Percentiles rank a stretch among this genome's conserved stretches.
Conservation (phyloP, 1,284 basidiomycete species). For the Mrakiaceae sp. region DNA sequence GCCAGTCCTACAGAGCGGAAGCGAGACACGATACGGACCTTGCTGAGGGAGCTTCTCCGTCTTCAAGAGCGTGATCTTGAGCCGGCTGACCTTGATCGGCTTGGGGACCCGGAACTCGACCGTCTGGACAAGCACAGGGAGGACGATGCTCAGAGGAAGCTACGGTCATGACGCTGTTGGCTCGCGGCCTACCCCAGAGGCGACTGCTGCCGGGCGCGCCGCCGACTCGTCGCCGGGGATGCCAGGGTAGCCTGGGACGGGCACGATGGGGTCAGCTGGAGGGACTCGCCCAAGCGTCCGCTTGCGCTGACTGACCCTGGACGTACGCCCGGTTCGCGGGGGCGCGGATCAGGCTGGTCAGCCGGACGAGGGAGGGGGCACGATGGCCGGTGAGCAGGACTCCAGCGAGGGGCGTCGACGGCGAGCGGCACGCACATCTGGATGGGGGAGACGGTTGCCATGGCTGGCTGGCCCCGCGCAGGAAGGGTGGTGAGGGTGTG, state of each 20-base stretch:
- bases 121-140: not conserved
- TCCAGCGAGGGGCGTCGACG: too few relatives aligned
- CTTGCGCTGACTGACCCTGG: not conserved
- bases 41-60: conserved; percentile 9
- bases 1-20: too few relatives aligned
- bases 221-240: not conserved
- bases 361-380: not conserved
- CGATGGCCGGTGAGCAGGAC: too few relatives aligned
- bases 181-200: not conserved
- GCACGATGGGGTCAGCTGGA: not conserved
- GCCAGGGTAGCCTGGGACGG: not conserved
- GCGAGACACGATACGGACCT: not conserved
- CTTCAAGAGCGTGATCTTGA: conserved; percentile 7
- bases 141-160: not conserved
- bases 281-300: too few relatives aligned
- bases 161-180: too few relatives aligned
- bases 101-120: conserved; percentile 2
- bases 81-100: conserved; percentile 1
- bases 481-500: too few relatives aligned
- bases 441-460: too few relatives aligned
- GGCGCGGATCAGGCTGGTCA: conserved; percentile 2
- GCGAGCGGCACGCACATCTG: too few relatives aligned
- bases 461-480: too few relatives aligned
- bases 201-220: not conserved
- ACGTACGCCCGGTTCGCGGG: conserved; percentile 6